These are phyloP conservation scores for Penicillium chermesinum DNA, from an alignment of 495 filamentous ascomycete genomes.

Conservation along the genomic window DNA sequence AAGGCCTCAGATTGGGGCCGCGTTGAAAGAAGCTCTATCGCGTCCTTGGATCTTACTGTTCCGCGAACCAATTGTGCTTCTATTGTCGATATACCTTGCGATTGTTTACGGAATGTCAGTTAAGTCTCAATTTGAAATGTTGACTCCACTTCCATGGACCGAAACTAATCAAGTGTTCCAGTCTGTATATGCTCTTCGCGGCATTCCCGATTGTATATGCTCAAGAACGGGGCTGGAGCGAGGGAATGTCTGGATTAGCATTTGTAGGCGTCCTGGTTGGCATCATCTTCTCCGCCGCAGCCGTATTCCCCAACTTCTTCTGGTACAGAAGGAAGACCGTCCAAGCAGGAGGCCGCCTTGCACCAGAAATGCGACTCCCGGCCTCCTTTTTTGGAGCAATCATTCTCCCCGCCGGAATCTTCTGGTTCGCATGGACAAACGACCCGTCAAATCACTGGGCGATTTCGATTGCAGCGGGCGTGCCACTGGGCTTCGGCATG, in stretches of 20 bases:
- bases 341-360: not conserved
- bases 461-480: conserved; percentile 50
- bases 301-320: conserved; percentile 2
- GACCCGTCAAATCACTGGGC: conserved; percentile 55
- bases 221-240: conserved; percentile 38
- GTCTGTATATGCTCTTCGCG: conserved; percentile 64
- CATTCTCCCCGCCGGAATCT: not conserved
- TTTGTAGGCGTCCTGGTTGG: conserved; percentile 14
- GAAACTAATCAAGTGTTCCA: conserved; percentile 8
- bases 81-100: conserved; percentile 56
- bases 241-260: conserved; percentile 8
- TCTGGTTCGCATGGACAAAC: conserved; percentile 23
- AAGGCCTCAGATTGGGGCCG: conserved; percentile 14
- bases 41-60: conserved; percentile 14
- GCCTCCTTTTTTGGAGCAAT: not conserved
- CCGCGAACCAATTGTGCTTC: conserved; percentile 46
- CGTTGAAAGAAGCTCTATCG: conserved; percentile 35
- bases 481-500: conserved; percentile 59
- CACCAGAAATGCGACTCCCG: not conserved
- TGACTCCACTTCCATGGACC: not conserved
- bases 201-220: conserved; percentile 55
- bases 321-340: conserved; percentile 3
- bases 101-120: conserved; percentile 48
- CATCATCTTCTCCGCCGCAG: conserved; percentile 52
- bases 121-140: not conserved